A percentile compares a stretch with the other conserved stretches of the same genome.
Conservation (phyloP, 2,329 filamentous ascomycete species). For the Aureobasidium sp. region DNA sequence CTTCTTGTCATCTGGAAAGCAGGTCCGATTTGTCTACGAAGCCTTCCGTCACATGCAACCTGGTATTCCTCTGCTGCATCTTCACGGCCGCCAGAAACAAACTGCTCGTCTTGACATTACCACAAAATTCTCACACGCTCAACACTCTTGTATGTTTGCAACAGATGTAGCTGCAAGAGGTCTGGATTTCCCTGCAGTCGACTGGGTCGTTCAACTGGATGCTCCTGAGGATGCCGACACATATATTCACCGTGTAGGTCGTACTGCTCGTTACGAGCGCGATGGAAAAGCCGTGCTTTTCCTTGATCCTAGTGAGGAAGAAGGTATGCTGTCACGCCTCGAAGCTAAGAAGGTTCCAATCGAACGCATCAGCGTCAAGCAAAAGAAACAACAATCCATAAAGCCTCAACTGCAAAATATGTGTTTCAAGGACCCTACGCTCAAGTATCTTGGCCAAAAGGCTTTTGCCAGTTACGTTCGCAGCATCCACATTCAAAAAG, state of each 20-base stretch:
- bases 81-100: conserved; percentile 92
- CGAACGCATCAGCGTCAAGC: conserved; percentile 74
- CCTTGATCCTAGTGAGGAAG: conserved; percentile 84
- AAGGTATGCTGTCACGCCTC: conserved; percentile 78
- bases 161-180: conserved; percentile 93
- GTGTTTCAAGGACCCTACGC: conserved; percentile 88
- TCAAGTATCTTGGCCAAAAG: conserved; percentile 94
- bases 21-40: conserved; percentile 94
- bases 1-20: conserved; percentile 90
- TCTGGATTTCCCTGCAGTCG: conserved; percentile 90
- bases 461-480: conserved; percentile 87
- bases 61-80: conserved; percentile 83
- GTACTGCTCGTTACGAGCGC: conserved; percentile 88
- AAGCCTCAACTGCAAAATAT: conserved; percentile 82
- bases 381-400: conserved; percentile 84
- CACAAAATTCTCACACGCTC: conserved; percentile 69
- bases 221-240: conserved; percentile 95
- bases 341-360: conserved; percentile 87
- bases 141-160: conserved; percentile 82
- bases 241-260: conserved; percentile 92
- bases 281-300: conserved; percentile 85
- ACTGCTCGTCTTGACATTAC: conserved; percentile 82
- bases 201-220: conserved; percentile 99
- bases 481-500: conserved; percentile 78
- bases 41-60: conserved; percentile 88